Evolutionary conservation across 2,329 filamentous ascomycete species (phyloP).

Genomic region (Immersiporthe knoxdaviesiana): DNA sequence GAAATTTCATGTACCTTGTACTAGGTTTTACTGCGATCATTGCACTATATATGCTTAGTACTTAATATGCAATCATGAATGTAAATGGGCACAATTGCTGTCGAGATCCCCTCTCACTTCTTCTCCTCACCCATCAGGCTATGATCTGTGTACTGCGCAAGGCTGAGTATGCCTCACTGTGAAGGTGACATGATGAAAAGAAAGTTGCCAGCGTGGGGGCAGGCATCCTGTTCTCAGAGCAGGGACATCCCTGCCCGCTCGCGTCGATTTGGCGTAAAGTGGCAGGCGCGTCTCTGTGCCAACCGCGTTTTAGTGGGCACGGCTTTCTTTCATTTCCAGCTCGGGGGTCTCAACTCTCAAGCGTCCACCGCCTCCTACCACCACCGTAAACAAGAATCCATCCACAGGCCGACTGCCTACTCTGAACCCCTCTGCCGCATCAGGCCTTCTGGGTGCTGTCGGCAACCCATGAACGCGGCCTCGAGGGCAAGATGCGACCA

Average conservation of each 20-base stretch:
- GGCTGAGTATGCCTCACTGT: not conserved
- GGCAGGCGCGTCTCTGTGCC: conserved; percentile 15
- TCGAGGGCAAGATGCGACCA: conserved; percentile 22
- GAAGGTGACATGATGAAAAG: not conserved
- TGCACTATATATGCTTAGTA: not conserved
- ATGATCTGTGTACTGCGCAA: not conserved
- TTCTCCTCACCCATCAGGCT: not conserved
- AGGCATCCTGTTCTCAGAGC: not conserved
- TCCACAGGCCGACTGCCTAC: no score
- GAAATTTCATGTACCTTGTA: not conserved
- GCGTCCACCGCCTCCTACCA: not conserved
- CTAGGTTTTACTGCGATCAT: not conserved
- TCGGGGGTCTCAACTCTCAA: no score
- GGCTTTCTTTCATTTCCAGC: not conserved
- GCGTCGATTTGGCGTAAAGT: conserved; percentile 20
- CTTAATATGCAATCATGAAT: not conserved
- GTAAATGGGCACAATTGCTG: not conserved
- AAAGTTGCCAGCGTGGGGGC: not conserved
- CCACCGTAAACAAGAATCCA: not conserved
- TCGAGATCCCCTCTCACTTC: not conserved
- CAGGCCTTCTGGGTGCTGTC: not conserved
- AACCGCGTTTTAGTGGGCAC: conserved; percentile 13
- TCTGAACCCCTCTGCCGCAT: not conserved
- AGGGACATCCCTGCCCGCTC: not conserved
- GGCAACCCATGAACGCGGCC: not conserved